Percentiles rank a stretch among this genome's conserved stretches.
Conservation (phyloP, 495 filamentous ascomycete genomes). For the Aspergillus bertholletiae region DNA sequence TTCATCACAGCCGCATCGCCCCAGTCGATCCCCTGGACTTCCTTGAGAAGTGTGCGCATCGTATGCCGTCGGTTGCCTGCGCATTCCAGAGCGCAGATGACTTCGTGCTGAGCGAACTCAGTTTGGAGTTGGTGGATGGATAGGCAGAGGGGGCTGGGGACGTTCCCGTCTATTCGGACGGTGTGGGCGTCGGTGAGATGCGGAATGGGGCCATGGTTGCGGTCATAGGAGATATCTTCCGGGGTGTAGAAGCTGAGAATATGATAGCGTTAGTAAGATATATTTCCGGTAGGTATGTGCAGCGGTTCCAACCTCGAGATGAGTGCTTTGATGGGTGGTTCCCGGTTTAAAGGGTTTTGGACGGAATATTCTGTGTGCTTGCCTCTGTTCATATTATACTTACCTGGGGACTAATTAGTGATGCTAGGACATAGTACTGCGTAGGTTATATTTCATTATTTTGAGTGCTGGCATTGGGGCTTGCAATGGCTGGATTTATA, state of each 20-base stretch:
- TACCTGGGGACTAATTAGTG: too few species aligned
- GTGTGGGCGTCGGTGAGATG: constrained; percentile 38
- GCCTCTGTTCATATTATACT: not conserved
- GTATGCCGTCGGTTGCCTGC: constrained; percentile 63
- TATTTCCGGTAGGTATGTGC: too few species aligned
- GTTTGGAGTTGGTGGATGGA: constrained; percentile 35
- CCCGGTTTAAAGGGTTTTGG: constrained; percentile 42
- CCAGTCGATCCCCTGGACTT: constrained; percentile 63
- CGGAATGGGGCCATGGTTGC: constrained; percentile 54
- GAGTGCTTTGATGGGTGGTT: constrained; percentile 36
- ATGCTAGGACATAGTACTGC: too few species aligned
- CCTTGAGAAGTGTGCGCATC: constrained; percentile 59
- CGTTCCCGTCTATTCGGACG: constrained; percentile 40
- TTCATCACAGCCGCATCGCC: constrained; percentile 63
- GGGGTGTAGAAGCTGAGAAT: constrained; percentile 44
- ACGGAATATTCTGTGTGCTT: constrained; percentile 27
- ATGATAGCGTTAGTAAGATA: not conserved
- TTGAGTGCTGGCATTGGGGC: too few species aligned
- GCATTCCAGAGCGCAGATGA: constrained; percentile 57
- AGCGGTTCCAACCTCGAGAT: constrained; percentile 38
- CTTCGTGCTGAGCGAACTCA: constrained; percentile 49
- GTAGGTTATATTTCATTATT: too few species aligned
- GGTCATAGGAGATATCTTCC: constrained; percentile 37
- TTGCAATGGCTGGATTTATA: too few species aligned
- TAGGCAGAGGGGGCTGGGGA: constrained; percentile 27